These are phyloP conservation scores for Apiotrichum brassicae DNA, from an alignment of 1,284 basidiomycete species.

Conservation along the genomic window DNA sequence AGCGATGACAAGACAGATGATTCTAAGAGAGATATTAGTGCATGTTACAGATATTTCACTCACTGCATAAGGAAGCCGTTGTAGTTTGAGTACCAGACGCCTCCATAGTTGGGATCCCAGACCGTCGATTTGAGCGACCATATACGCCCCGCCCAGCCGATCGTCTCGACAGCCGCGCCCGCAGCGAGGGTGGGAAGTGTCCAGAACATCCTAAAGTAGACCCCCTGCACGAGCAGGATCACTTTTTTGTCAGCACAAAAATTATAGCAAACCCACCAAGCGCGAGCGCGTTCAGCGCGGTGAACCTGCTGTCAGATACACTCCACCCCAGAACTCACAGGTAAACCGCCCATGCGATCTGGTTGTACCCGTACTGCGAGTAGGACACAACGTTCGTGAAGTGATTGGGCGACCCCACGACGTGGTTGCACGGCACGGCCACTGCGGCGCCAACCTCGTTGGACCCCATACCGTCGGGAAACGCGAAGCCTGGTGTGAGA, in stretches of 20 bases:
- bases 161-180: slow-evolving; percentile 10
- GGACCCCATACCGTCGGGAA: not conserved
- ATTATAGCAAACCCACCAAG: not conserved
- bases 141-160: slow-evolving; percentile 20
- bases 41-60: not conserved
- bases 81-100: slow-evolving; percentile 9
- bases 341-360: not conserved
- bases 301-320: no score
- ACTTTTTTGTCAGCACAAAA: no score
- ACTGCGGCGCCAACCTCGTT: not conserved
- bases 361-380: slow-evolving; percentile 21
- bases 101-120: slow-evolving; percentile 22
- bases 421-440: slow-evolving; percentile 24
- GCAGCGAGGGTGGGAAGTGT: slow-evolving; percentile 26
- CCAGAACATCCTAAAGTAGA: slow-evolving; percentile 29
- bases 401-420: slow-evolving; percentile 22
- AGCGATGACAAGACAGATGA: slow-evolving; percentile 27
- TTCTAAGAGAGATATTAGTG: slow-evolving; percentile 8
- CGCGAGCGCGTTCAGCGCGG: not conserved
- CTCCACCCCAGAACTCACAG: not conserved
- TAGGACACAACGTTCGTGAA: slow-evolving; percentile 20
- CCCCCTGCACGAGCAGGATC: slow-evolving; percentile 27
- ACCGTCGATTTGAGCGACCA: slow-evolving; percentile 9
- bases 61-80: slow-evolving; percentile 27
- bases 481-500: no score